Base-by-base conservation (phyloP, 495 filamentous ascomycete genomes). In the Hyaloscypha variabilis region DNA sequence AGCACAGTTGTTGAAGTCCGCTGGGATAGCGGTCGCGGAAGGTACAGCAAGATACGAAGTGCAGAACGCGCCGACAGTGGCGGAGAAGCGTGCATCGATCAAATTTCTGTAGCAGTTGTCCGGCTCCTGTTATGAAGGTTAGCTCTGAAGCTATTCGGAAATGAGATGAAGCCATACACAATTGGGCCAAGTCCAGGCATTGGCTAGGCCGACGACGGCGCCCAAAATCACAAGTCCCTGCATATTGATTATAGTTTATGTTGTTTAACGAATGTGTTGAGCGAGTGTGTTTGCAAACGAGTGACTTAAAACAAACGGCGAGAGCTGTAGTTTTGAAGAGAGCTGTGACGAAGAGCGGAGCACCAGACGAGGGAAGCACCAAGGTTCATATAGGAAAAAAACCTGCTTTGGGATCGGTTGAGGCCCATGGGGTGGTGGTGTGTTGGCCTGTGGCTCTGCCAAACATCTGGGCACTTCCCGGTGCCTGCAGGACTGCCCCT, bases 91-190 rank as follows among this genome's bases (percentile, higher is more conserved):
- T 6, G 10, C 28, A 34, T 76, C 72, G 52, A 67, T 66, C 64
- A 77, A 42, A n/a, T 76, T 65, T 42, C 63, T 65, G 61, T 72
- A 76, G 69, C 76, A 77, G 69, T 73, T 72, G 58, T 76, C 72
- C 13, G 63, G 51, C 8, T 75, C 72, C 65, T 67, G 23, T n/a
- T 49, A 25, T 14, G 26, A 17, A 53, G 5, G 23, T 67, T 30
- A 67, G 53, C 10, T 31, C 6, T n/a, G 36, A 34, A 17, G 17
- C 8, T 8, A 55, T 46, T 25, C 17, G 36, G 13, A 8, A 21
- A n/a, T 4, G 14, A 21, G 25, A 57, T n/a, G 49, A 14, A 19
- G 26, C 71, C 73, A 36, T 71, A 77, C 74, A 62, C 73, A 77
- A 46, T 75, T 28, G 34, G 75, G 75, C 46, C 65, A 75, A 39